These are phyloP conservation scores for Artemisia annua DNA, from an alignment of 129 eudicot species.

Conservation along the genomic window DNA sequence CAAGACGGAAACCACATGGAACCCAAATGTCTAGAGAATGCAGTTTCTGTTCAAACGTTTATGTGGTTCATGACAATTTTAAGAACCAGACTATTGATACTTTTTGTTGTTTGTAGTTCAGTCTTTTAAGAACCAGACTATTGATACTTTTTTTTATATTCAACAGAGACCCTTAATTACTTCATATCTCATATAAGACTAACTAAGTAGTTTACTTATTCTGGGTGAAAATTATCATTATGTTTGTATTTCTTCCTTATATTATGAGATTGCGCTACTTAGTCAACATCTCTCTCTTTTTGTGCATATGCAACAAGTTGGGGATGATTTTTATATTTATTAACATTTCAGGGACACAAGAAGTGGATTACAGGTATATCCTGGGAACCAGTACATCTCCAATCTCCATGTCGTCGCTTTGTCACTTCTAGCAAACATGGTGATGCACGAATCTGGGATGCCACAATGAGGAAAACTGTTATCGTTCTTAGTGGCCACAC, in stretches of 20 bases:
- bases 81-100: too few species aligned
- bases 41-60: constrained; percentile 16
- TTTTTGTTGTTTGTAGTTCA: too few species aligned
- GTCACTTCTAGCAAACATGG: constrained; percentile 98
- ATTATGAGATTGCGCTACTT: not conserved
- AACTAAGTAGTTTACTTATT: too few species aligned
- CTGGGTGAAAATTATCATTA: too few species aligned
- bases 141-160: too few species aligned
- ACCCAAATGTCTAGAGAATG: constrained; percentile 16
- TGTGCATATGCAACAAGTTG: not conserved
- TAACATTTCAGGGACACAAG: constrained; percentile 78
- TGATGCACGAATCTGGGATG: constrained; percentile 97
- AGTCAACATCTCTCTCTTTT: not conserved
- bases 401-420: constrained; percentile 86
- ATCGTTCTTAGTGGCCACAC: constrained; percentile 88
- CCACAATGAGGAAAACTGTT: constrained; percentile 59
- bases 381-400: constrained; percentile 94
- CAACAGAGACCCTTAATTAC: too few species aligned
- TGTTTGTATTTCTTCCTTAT: not conserved
- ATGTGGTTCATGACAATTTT: constrained; percentile 26
- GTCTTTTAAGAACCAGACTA: too few species aligned
- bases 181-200: too few species aligned
- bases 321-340: constrained; percentile 11
- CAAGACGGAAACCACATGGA: constrained; percentile 11
- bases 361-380: constrained; percentile 97